Evolutionary conservation across 129 eudicot species (phyloP).

Genomic region (Smallanthus sonchifolius): DNA sequence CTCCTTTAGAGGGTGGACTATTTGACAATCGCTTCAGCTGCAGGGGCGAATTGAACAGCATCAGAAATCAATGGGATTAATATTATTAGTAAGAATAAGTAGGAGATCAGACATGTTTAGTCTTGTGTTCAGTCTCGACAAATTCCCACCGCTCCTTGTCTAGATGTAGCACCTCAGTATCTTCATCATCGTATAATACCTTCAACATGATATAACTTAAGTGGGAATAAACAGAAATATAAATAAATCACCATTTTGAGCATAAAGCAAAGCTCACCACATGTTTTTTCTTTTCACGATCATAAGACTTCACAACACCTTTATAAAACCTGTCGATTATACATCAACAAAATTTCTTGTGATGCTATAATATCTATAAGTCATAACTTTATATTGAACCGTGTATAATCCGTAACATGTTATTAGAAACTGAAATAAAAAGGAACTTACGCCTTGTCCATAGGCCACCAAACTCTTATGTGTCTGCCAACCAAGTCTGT

Average conservation of each 20-base stretch:
- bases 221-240: not conserved
- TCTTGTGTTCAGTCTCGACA: constrained; percentile 40
- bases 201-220: constrained; percentile 18
- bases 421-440: not conserved
- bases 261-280: constrained; percentile 55
- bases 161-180: constrained; percentile 77
- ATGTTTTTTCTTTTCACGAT: constrained; percentile 67
- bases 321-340: constrained; percentile 65
- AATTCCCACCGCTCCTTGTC: constrained; percentile 89
- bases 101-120: constrained; percentile 41
- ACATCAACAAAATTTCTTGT: constrained; percentile 13
- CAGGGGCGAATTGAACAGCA: constrained; percentile 16
- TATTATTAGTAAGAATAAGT: not conserved
- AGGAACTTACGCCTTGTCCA: constrained; percentile 80
- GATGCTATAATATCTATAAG: not conserved
- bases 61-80: constrained; percentile 23
- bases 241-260: not conserved
- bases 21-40: constrained; percentile 49
- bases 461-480: constrained; percentile 94
- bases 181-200: constrained; percentile 87
- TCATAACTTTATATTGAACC: not conserved
- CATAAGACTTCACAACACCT: constrained; percentile 91
- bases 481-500: constrained; percentile 69
- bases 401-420: not conserved
- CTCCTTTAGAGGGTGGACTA: constrained; percentile 36